Evolutionary conservation across 2,329 filamentous ascomycete species (phyloP), one percentile per base, ranked within the genome.

Genomic region (Xylariaceae sp.): DNA sequence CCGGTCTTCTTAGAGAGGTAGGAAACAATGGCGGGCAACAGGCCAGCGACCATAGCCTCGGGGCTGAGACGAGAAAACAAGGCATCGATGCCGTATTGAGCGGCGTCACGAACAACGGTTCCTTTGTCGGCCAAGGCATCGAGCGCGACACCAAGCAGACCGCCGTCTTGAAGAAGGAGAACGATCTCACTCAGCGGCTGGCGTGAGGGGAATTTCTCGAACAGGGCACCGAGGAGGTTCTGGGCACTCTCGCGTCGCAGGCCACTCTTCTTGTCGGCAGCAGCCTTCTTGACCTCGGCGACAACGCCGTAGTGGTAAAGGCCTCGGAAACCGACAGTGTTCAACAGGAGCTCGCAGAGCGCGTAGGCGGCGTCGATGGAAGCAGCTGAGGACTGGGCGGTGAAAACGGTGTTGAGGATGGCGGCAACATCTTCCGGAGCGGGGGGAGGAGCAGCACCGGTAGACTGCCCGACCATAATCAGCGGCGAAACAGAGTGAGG

Each of bases 51-150:
- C 70, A 96, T 84, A 53, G 90, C 87, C 78, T 97, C 94, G 58
- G 91, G 78, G 71, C 84, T 87, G 64, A 99, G 78, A 71, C 88
- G 85, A 66, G 82, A 81, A 74, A 96, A 96, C 23, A 97, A 81
- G 23, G 90, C 88, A 73, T 99, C 92, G 59, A 99, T 82, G 37
- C 92, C 94, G 74, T 97, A 99, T 74, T 96, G 90, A 4, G 93
- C 92, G 49, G 92, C 89, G 71, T 97, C 92, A 68, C 89, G 88
- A 52, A 97, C 92, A 6, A 95, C 88, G 53, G 87, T 78, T 55
- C 89, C 90, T 79, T 99, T 97, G 74, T 99, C 94, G 53, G 93
- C 83, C 53, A 99, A 81, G 7, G 88, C 86, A 70, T 99, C 94
- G 61, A 97, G 82, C 23, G 89, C 90, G 63, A 86, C 79, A 42